Conservation (phyloP, 2,329 filamentous ascomycete species). For the Stachybotrys elegans region DNA sequence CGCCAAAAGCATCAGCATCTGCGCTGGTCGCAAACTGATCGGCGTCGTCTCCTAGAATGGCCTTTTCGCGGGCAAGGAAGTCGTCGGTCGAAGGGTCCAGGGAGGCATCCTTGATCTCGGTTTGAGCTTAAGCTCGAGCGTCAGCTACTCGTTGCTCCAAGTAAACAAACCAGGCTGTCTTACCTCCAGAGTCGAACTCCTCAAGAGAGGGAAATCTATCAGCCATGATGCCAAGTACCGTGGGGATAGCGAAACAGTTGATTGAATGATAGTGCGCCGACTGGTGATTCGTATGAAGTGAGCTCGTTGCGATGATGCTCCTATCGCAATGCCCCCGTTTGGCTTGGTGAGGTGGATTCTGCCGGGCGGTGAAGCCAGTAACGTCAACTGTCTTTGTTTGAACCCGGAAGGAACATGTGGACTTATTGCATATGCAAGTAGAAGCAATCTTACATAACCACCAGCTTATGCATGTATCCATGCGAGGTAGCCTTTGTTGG, state of each 20-base stretch:
- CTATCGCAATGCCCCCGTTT: slow-evolving; percentile 4
- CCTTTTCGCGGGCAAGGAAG: slow-evolving; percentile 89
- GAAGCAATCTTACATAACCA: no score
- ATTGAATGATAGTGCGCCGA: no score
- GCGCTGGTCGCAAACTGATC: slow-evolving; percentile 78
- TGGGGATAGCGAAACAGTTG: no score
- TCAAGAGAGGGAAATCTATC: slow-evolving; percentile 76
- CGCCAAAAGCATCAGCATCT: slow-evolving; percentile 61
- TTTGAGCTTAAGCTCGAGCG: slow-evolving; percentile 52
- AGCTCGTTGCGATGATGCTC: slow-evolving; percentile 14
- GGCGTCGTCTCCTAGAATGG: slow-evolving; percentile 85
- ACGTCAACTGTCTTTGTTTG: no score
- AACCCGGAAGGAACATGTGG: no score
- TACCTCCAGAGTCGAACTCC: slow-evolving; percentile 66
- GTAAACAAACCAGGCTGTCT: slow-evolving; percentile 14
- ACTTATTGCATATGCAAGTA: no score
- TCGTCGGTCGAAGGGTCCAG: slow-evolving; percentile 64
- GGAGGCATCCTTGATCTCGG: slow-evolving; percentile 54
- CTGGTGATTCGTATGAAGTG: no score
- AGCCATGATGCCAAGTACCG: slow-evolving; percentile 54
- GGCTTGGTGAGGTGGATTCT: slow-evolving; percentile 24
- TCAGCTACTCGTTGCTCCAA: slow-evolving; percentile 14
- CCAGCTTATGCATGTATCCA: no score
- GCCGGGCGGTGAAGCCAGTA: slow-evolving; percentile 27
- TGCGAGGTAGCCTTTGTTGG: no score